Percentiles rank a stretch among this genome's conserved stretches.
Evolutionary conservation across 1,284 basidiomycete genomes (phyloP).

Genomic region (Tilletia walkeri): DNA sequence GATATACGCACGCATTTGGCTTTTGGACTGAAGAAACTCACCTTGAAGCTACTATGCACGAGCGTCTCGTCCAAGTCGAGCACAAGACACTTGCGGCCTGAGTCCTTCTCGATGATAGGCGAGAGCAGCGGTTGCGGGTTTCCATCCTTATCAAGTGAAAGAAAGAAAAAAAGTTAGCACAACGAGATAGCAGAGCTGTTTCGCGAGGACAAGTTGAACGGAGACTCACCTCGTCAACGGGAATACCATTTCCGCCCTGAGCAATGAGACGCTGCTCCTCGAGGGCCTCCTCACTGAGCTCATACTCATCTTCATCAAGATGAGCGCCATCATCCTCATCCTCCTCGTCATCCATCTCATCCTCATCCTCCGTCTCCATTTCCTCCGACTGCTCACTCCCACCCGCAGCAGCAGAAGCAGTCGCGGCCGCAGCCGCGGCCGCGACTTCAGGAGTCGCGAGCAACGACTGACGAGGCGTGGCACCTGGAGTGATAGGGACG

Average conservation of each 20-base stretch:
- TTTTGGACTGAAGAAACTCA: conserved; percentile 55
- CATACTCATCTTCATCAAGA: conserved; percentile 52
- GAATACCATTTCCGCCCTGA: conserved; percentile 78
- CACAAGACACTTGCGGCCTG: conserved; percentile 81
- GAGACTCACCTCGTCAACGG: conserved; percentile 68
- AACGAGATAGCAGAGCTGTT: neutral
- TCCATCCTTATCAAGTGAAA: conserved; percentile 66
- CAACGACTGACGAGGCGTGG: neutral
- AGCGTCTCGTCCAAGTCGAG: conserved; percentile 94
- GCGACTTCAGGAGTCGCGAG: neutral
- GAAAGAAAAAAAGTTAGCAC: conserved; percentile 4
- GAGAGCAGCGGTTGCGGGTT: conserved; percentile 78
- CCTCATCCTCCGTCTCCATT: conserved; percentile 35
- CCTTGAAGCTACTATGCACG: conserved; percentile 66
- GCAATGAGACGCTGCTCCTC: conserved; percentile 77
- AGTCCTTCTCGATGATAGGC: conserved; percentile 70
- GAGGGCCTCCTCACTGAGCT: conserved; percentile 64
- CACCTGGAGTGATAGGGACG: neutral
- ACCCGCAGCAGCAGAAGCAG: neutral
- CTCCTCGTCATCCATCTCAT: conserved; percentile 55
- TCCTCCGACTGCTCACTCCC: conserved; percentile 24
- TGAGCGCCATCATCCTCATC: conserved; percentile 53
- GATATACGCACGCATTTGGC: too few relatives aligned
- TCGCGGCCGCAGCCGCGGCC: too few relatives aligned
- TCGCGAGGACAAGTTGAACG: neutral